Percentiles rank a stretch among this genome's conserved stretches.
Conservation (phyloP, 2,329 filamentous ascomycete species). For the Colletotrichum tabaci region DNA sequence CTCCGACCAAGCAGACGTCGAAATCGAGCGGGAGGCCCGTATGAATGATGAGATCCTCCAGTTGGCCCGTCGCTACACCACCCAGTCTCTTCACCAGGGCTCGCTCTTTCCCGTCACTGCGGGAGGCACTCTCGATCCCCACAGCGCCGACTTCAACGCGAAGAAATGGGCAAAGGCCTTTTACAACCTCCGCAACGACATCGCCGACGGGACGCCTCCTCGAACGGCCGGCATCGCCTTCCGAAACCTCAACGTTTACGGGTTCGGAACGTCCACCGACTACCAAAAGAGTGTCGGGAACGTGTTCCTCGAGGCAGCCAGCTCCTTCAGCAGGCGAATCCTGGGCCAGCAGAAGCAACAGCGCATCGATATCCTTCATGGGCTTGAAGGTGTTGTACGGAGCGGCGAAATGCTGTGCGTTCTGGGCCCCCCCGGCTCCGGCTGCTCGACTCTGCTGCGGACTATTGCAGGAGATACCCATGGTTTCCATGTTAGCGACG, state of each 20-base stretch:
- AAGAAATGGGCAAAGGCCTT: constrained; percentile 60
- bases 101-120: constrained; percentile 37
- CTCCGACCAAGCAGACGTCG: no score
- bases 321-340: constrained; percentile 44
- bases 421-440: background rate
- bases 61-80: background rate
- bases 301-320: constrained; percentile 47
- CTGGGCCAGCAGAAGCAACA: constrained; percentile 45
- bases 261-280: constrained; percentile 57
- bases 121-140: constrained; percentile 54
- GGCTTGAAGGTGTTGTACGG: constrained; percentile 66
- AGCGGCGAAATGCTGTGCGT: constrained; percentile 71
- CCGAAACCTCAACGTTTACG: constrained; percentile 58
- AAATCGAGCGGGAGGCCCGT: no score
- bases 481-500: constrained; percentile 14
- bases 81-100: background rate
- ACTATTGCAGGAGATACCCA: constrained; percentile 20
- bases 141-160: constrained; percentile 56
- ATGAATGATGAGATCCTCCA: no score
- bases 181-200: constrained; percentile 45
- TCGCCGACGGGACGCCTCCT: constrained; percentile 45
- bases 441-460: constrained; percentile 74
- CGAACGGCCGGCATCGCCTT: constrained; percentile 57
- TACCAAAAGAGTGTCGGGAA: constrained; percentile 60
- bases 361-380: constrained; percentile 63